Evolutionary conservation across 345 rosid species (phyloP), one percentile per base, ranked within the genome.

Genomic region (Carallia pectinifolia): DNA sequence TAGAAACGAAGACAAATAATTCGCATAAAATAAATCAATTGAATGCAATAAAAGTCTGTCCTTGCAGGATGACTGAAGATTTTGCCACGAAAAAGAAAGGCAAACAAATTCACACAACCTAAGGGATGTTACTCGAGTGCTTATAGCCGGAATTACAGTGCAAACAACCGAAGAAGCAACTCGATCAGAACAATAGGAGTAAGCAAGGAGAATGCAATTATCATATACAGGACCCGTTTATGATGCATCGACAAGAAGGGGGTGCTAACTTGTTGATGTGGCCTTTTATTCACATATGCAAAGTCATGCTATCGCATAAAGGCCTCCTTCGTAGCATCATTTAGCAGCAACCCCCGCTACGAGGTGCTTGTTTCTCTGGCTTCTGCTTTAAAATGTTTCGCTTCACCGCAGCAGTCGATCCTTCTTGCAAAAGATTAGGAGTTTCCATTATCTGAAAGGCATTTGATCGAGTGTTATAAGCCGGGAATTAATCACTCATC

Each of bases 351-450:
- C 88, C 81, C 0, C 72, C 54, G 0, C 60, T 77, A 33, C 81
- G 79, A 56, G 82, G 18, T 6, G 61, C 54, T 47, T 80, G 87
- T 62, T 80, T 58, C 71, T 90, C 91, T 23, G 88, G 83, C 76
- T 87, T 89, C 75, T 79, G 96, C 82, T 87, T 89, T 69, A 87
- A 72, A 71, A 81, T 85, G 84, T 85, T 92, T 67, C 90, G 85
- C 90, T 95, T 92, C 48, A 70, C 85, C 12, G 70, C 85, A 33
- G 79, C 85, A 33, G 80, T 86, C 12, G 96, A 92, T 71, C 97
- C 97, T 88, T 92, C 94, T 85, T 89, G 89, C 83, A 92, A 62
- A 69, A 95, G 99, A 81, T 94, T 87, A 30, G 99, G 99, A 76
- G 85, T 75, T 75, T 92, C 94, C 99, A 89, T 88, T 83, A 95